Conservation (phyloP, 306 rosid genomes). For the Sindora glabra region DNA sequence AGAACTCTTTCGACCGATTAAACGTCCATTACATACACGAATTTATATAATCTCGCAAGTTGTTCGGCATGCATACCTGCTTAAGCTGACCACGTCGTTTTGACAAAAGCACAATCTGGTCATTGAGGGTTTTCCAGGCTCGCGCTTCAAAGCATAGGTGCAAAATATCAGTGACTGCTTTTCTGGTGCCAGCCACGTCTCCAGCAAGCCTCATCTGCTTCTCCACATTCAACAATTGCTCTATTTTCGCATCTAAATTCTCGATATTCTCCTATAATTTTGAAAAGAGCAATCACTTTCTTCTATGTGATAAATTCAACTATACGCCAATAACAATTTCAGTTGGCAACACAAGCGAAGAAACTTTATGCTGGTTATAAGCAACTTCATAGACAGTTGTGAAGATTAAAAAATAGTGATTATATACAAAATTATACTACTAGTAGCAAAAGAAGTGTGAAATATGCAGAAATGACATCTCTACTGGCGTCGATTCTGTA, state of each 20-base stretch:
- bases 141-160: slow-evolving; percentile 74
- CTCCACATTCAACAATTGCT: slow-evolving; percentile 78
- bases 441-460: background rate
- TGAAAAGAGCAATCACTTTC: slow-evolving; percentile 3
- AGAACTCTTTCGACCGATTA: too few species aligned
- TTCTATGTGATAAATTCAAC: slow-evolving; percentile 33
- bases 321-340: slow-evolving; percentile 32
- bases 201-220: slow-evolving; percentile 81
- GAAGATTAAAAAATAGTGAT: too few species aligned
- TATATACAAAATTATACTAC: background rate
- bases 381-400: background rate
- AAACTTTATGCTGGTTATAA: background rate
- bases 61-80: slow-evolving; percentile 64
- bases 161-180: slow-evolving; percentile 70
- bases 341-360: background rate
- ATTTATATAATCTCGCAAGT: slow-evolving; percentile 9
- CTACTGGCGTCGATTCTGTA: background rate
- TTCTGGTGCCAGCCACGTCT: slow-evolving; percentile 72
- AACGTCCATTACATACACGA: background rate
- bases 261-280: slow-evolving; percentile 51
- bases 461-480: too few species aligned
- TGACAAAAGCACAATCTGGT: slow-evolving; percentile 77
- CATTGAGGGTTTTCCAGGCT: slow-evolving; percentile 88
- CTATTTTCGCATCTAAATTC: slow-evolving; percentile 53
- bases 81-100: slow-evolving; percentile 96